Conservation (phyloP, 1,284 basidiomycete genomes). For the Moesziomyces globuligerus region DNA sequence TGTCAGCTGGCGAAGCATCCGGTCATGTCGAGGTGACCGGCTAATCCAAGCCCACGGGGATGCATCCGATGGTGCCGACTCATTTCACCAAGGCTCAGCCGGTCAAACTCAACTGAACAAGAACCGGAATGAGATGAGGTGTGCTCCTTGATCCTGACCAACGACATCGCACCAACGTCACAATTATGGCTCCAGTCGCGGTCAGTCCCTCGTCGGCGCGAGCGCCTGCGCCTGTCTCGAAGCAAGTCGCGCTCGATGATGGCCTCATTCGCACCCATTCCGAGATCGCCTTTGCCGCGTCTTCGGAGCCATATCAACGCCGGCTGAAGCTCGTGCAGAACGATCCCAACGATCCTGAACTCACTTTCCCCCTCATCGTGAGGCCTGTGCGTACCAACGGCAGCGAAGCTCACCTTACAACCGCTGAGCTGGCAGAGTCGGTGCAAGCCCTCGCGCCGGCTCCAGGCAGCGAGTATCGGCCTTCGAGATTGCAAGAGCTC, state of each 20-base stretch:
- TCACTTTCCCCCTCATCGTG: conserved; percentile 29
- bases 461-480: conserved; percentile 7
- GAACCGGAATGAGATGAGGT: too few relatives aligned
- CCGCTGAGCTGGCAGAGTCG: conserved; percentile 10
- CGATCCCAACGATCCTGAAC: conserved; percentile 16
- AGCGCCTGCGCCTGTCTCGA: neutral
- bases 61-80: neutral
- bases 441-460: conserved; percentile 13
- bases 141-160: too few relatives aligned
- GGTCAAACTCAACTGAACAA: too few relatives aligned
- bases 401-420: conserved; percentile 1
- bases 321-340: conserved; percentile 25
- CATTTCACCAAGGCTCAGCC: neutral
- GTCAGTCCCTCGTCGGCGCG: conserved; percentile 4
- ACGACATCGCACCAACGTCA: neutral
- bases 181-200: conserved; percentile 29
- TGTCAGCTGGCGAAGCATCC: neutral
- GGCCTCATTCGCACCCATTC: neutral
- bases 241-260: conserved; percentile 6
- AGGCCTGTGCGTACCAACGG: conserved; percentile 3
- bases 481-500: conserved; percentile 22
- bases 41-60: neutral
- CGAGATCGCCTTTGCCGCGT: conserved; percentile 14
- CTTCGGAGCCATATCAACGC: conserved; percentile 26
- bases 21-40: neutral